phyloP scores from a whole-genome alignment of 163 green algal genomes.

The Scenedesmus sp. region DNA sequence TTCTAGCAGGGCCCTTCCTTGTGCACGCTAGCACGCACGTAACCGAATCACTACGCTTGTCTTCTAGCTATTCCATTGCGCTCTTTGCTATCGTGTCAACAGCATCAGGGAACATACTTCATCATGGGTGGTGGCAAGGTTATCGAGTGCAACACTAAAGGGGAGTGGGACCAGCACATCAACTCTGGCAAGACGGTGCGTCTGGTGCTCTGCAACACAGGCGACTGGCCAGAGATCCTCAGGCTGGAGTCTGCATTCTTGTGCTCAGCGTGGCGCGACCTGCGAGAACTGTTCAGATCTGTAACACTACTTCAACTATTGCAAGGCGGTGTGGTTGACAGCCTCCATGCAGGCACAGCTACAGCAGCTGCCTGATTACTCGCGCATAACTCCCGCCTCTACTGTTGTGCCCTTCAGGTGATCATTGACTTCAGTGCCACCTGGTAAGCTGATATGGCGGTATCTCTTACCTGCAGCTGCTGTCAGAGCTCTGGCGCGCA shows the following conservation, averaged over 20 bases:
- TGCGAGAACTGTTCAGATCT: neutral
- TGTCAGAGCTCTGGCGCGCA: neutral
- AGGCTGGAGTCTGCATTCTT: neutral
- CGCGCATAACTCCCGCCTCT: neutral
- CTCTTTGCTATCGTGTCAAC: neutral
- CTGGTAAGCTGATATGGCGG: constrained; percentile 52
- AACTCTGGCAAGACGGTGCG: constrained; percentile 61
- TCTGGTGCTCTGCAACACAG: neutral
- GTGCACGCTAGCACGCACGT: neutral
- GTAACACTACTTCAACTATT: neutral
- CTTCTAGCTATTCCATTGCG: neutral
- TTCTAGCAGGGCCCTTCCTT: neutral
- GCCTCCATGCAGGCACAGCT: neutral
- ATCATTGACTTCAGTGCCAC: constrained; percentile 85
- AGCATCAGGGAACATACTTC: neutral
- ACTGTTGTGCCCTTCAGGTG: constrained; percentile 56
- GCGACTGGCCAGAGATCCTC: neutral
- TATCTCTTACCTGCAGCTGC: neutral
- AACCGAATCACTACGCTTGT: neutral
- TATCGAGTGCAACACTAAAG: constrained; percentile 63
- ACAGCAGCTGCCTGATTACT: neutral
- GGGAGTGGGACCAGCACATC: constrained; percentile 67
- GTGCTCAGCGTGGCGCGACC: neutral
- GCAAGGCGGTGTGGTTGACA: neutral
- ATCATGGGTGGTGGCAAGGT: constrained; percentile 60